A percentile compares a stretch with the other conserved stretches of the same genome.
These are phyloP conservation scores for Phytophthora cactorum DNA, from an alignment of 352 stramenopile species.

Conservation along the genomic window DNA sequence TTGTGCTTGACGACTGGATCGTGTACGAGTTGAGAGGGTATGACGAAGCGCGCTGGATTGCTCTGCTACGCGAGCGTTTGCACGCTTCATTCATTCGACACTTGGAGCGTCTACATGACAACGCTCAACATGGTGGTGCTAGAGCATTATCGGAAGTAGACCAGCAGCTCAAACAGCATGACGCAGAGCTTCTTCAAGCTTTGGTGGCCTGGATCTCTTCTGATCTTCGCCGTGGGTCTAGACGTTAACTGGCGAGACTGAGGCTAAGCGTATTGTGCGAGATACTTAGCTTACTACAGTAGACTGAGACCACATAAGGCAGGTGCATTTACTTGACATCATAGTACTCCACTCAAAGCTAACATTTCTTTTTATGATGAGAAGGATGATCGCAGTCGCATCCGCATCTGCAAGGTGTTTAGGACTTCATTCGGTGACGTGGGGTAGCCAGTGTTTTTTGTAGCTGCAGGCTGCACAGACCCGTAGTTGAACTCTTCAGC, in stretches of 20 bases:
- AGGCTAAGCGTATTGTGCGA: neutral
- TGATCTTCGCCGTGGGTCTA: constrained; percentile 41
- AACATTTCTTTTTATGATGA: constrained; percentile 19
- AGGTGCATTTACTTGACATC: no score
- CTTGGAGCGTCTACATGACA: constrained; percentile 61
- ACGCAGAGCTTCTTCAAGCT: constrained; percentile 55
- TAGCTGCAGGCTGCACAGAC: neutral
- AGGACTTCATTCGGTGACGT: constrained; percentile 32
- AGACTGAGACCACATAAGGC: no score
- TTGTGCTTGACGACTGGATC: constrained; percentile 82
- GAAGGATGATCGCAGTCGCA: constrained; percentile 63
- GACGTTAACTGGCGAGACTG: neutral
- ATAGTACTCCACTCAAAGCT: no score
- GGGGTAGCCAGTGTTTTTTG: constrained; percentile 17
- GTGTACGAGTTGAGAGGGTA: constrained; percentile 58
- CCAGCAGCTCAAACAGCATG: constrained; percentile 48
- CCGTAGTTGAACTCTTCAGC: constrained; percentile 59
- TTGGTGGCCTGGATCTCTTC: constrained; percentile 59
- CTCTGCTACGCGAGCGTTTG: constrained; percentile 62
- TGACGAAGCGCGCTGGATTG: constrained; percentile 55
- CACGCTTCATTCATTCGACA: constrained; percentile 70
- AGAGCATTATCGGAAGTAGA: constrained; percentile 12
- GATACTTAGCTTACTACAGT: neutral
- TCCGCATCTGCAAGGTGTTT: constrained; percentile 63
- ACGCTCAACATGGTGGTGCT: constrained; percentile 26